Evolutionary conservation across 2,329 filamentous ascomycete genomes (phyloP).

Genomic region (Arthrobotrys sphaeroides): DNA sequence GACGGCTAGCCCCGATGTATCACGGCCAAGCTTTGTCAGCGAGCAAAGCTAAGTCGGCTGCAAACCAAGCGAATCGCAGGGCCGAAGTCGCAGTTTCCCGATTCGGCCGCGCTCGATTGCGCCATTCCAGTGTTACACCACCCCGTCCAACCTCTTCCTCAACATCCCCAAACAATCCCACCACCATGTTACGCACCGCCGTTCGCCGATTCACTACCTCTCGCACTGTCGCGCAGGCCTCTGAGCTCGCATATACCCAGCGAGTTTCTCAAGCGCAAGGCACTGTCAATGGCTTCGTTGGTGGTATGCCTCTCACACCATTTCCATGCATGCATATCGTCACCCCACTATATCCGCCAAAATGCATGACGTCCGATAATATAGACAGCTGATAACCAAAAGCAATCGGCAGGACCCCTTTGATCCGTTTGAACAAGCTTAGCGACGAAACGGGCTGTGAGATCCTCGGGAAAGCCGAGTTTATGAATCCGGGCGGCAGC

Average conservation of each 20-base stretch:
- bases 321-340: background rate
- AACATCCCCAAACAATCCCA: background rate
- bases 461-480: conserved; percentile 94
- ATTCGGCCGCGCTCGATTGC: conserved; percentile 6
- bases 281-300: conserved; percentile 78
- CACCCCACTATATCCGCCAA: background rate
- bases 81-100: conserved; percentile 13
- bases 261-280: conserved; percentile 82
- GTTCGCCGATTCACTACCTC: conserved; percentile 74
- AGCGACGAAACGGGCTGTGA: conserved; percentile 93
- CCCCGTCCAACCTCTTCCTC: background rate
- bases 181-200: conserved; percentile 74
- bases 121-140: conserved; percentile 15
- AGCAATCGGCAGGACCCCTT: conserved; percentile 97
- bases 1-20: background rate
- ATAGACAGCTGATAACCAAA: conserved; percentile 51
- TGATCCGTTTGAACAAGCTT: conserved; percentile 87
- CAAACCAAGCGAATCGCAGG: background rate
- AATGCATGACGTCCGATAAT: background rate
- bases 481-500: conserved; percentile 96
- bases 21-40: background rate
- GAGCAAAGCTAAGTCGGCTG: background rate
- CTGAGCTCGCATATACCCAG: conserved; percentile 71
- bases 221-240: conserved; percentile 61
- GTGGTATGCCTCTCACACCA: conserved; percentile 68